phyloP scores from a whole-genome alignment of 1,284 basidiomycete genomes.

The Melampsora americana region DNA sequence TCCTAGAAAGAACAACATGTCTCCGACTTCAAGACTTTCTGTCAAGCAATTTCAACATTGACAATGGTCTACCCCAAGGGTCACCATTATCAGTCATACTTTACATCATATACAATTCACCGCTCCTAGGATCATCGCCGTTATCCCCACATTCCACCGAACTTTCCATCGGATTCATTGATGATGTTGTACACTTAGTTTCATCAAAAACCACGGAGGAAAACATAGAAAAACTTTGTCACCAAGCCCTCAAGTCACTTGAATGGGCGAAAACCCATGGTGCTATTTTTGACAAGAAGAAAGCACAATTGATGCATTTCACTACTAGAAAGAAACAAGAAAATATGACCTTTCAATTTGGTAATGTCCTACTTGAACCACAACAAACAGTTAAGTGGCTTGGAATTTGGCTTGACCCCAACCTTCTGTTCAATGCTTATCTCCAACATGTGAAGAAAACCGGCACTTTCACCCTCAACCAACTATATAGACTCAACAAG shows the following conservation, averaged over 20 bases:
- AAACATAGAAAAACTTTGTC: neutral
- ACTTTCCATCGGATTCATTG: constrained; percentile 8
- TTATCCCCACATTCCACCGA: neutral
- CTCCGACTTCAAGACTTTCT: neutral
- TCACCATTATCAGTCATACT: constrained; percentile 11
- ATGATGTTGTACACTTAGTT: constrained; percentile 16
- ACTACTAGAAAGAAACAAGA: neutral
- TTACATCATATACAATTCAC: neutral
- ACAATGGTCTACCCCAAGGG: neutral
- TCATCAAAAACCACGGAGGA: neutral
- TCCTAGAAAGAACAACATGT: neutral
- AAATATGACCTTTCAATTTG: neutral
- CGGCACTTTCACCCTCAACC: neutral
- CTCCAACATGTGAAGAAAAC: neutral
- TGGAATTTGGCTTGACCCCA: neutral
- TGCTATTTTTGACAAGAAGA: constrained; percentile 6
- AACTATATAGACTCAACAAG: neutral
- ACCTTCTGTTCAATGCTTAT: neutral
- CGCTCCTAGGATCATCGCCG: neutral
- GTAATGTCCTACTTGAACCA: neutral
- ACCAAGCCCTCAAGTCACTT: neutral
- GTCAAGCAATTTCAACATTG: neutral
- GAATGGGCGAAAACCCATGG: neutral
- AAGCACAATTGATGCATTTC: constrained; percentile 16
- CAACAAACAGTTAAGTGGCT: neutral